Evolutionary conservation across 2,329 filamentous ascomycete genomes (phyloP).

Genomic region (Curvularia sp.): DNA sequence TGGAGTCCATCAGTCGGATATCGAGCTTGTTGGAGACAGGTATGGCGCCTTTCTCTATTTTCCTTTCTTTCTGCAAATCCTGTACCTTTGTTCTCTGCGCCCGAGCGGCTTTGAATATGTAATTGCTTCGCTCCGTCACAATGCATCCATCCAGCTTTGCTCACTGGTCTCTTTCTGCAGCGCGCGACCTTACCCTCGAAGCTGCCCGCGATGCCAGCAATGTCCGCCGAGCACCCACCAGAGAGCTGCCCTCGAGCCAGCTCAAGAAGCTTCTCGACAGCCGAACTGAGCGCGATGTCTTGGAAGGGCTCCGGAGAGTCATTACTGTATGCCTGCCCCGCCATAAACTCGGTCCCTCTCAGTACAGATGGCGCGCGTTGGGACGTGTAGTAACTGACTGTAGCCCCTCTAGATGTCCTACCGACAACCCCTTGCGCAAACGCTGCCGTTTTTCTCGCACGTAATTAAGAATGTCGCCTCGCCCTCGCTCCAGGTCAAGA

Average conservation of each 20-base stretch:
- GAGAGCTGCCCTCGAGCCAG: conserved; percentile 76
- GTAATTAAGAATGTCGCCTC: conserved; percentile 98
- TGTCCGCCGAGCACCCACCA: conserved; percentile 62
- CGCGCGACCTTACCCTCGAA: conserved; percentile 96
- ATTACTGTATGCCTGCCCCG: conserved; percentile 71
- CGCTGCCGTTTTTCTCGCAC: conserved; percentile 92
- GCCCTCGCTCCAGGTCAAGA: conserved; percentile 92
- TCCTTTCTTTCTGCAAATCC: background rate
- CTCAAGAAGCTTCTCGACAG: conserved; percentile 96
- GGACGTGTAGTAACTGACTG: conserved; percentile 28
- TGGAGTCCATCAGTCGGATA: conserved; percentile 97
- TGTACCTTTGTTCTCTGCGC: conserved; percentile 13
- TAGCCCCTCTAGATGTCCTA: conserved; percentile 83
- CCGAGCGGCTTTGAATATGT: conserved; percentile 11
- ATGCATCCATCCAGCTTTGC: conserved; percentile 50
- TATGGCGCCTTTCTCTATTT: conserved; percentile 52
- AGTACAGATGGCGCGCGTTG: conserved; percentile 8
- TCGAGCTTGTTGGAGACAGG: conserved; percentile 94
- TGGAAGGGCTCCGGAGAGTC: conserved; percentile 89
- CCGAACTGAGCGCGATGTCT: conserved; percentile 87
- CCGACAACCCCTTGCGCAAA: conserved; percentile 71
- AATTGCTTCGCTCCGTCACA: conserved; percentile 9
- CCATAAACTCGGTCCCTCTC: conserved; percentile 1
- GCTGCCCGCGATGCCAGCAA: conserved; percentile 85
- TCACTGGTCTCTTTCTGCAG: conserved; percentile 61